These are phyloP conservation scores for Oenanthe javanica DNA, from an alignment of 140 eudicot species.

Conservation along the genomic window DNA sequence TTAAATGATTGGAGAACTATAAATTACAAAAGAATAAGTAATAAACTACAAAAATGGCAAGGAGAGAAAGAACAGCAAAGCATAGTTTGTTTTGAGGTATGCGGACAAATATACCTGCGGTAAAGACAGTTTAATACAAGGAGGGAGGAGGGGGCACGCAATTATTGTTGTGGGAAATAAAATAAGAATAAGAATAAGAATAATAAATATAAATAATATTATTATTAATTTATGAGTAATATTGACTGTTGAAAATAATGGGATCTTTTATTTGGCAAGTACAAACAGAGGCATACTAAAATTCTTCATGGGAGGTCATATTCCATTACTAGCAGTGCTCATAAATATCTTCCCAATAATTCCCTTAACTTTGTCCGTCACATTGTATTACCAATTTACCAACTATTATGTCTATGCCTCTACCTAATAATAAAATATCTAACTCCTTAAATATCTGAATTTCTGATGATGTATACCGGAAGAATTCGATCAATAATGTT, in stretches of 20 bases:
- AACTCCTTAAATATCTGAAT: too few relatives aligned
- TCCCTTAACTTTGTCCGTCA: not conserved
- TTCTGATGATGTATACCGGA: too few relatives aligned
- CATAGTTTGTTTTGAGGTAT: not conserved
- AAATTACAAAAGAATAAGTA: too few relatives aligned
- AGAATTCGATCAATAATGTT: too few relatives aligned
- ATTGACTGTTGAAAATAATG: too few relatives aligned
- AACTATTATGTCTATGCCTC: too few relatives aligned
- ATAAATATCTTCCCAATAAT: not conserved
- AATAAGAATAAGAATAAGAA: too few relatives aligned
- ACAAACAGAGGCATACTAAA: not conserved
- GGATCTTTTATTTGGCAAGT: not conserved
- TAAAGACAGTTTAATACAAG: not conserved
- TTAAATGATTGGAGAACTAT: too few relatives aligned
- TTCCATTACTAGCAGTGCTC: not conserved
- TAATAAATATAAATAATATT: too few relatives aligned
- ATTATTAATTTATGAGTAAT: too few relatives aligned
- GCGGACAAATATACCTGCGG: constrained; percentile 6
- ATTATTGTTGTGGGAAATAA: not conserved
- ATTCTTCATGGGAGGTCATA: not conserved
- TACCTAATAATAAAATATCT: too few relatives aligned
- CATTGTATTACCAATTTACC: not conserved
- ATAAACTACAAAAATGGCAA: too few relatives aligned
- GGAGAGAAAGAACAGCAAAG: not conserved
- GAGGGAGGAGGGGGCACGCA: not conserved